Evolutionary conservation across 2,329 filamentous ascomycete species (phyloP).

Genomic region (Nothopassalora personata): DNA sequence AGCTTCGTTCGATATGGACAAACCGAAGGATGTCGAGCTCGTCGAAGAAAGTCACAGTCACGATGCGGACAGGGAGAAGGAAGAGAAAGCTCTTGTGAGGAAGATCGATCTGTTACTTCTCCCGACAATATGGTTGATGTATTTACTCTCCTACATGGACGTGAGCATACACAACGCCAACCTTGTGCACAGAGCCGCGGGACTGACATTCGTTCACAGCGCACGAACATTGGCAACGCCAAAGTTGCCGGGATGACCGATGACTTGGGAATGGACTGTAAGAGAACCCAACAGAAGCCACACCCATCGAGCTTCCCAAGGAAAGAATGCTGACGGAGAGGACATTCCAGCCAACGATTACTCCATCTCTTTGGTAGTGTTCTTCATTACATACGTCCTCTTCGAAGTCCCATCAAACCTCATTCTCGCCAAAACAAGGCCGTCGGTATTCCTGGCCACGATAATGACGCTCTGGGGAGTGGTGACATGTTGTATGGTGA

Average conservation of each 20-base stretch:
- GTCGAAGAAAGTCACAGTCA: constrained; percentile 18
- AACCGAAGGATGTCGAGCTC: constrained; percentile 21
- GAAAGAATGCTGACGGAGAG: not conserved
- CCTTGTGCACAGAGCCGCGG: not conserved
- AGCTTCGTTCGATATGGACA: constrained; percentile 9
- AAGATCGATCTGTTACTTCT: constrained; percentile 43
- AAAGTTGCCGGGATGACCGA: constrained; percentile 48
- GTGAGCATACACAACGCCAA: constrained; percentile 7
- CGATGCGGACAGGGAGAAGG: constrained; percentile 22
- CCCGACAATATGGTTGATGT: constrained; percentile 48
- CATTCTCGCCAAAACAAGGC: constrained; percentile 46
- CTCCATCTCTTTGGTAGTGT: constrained; percentile 21
- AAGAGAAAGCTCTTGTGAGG: constrained; percentile 43
- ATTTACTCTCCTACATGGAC: constrained; percentile 46
- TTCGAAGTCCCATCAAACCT: constrained; percentile 53
- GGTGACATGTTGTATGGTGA: constrained; percentile 44
- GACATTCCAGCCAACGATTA: constrained; percentile 42
- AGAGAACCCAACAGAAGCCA: not conserved
- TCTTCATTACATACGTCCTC: constrained; percentile 38
- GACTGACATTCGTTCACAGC: constrained; percentile 5
- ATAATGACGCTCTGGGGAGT: constrained; percentile 44
- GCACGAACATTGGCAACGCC: constrained; percentile 45
- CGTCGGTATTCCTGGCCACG: constrained; percentile 46
- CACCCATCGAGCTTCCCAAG: not conserved
- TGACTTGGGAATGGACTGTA: constrained; percentile 41